Conservation (phyloP, 805 yeast genomes). For the Cyberlindnera sargentensis region DNA sequence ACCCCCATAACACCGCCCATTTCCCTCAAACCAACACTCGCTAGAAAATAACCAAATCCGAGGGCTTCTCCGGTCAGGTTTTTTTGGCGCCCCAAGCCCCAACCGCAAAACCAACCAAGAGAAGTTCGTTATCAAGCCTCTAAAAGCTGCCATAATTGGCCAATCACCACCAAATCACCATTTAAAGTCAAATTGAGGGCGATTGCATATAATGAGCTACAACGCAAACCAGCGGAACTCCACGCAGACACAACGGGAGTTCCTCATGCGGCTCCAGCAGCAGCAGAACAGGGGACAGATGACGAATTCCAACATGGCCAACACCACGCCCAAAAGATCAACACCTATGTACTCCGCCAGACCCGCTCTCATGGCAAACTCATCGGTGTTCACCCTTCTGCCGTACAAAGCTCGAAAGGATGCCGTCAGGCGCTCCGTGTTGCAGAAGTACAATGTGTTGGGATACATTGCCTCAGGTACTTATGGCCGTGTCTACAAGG, state of each 20-base stretch:
- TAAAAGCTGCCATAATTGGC: too few species aligned
- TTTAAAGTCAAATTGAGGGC: too few species aligned
- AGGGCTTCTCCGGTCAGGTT: too few species aligned
- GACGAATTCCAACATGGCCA: background rate
- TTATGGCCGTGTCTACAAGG: constrained; percentile 92
- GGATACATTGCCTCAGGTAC: constrained; percentile 99
- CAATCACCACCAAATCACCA: too few species aligned
- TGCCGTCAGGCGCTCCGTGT: constrained; percentile 57
- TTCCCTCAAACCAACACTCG: too few species aligned
- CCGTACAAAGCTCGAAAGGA: constrained; percentile 64
- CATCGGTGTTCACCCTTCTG: constrained; percentile 45
- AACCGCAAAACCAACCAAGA: too few species aligned
- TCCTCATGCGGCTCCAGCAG: constrained; percentile 15
- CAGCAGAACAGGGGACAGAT: constrained; percentile 8
- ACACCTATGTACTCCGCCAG: constrained; percentile 9
- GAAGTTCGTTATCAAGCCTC: too few species aligned
- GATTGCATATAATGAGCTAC: background rate
- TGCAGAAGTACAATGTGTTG: constrained; percentile 78
- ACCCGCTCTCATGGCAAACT: constrained; percentile 49
- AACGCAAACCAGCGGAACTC: constrained; percentile 4
- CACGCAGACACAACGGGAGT: constrained; percentile 20
- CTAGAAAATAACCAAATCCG: too few species aligned
- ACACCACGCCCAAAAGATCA: constrained; percentile 4
- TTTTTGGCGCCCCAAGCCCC: too few species aligned
- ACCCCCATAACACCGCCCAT: too few species aligned